These are phyloP conservation scores for Exserohilum rostratum DNA, from an alignment of 2,329 filamentous ascomycete genomes.

Conservation along the genomic window DNA sequence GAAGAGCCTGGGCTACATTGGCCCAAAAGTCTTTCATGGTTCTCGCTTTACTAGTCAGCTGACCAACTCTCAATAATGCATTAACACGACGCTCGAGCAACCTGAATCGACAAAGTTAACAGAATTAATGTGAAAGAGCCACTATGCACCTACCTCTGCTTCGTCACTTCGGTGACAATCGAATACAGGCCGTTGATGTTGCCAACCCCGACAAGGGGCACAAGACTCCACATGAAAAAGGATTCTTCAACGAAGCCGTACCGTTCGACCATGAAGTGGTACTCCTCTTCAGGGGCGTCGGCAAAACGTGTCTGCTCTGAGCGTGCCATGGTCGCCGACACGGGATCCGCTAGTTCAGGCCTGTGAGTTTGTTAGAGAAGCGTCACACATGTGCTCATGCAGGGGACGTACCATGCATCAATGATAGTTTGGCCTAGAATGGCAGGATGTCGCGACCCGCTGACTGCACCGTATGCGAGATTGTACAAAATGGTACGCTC, in stretches of 20 bases:
- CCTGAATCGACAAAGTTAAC: not conserved
- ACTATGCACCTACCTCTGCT: constrained; percentile 13
- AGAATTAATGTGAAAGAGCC: not conserved
- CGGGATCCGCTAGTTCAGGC: constrained; percentile 13
- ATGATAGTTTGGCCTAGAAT: constrained; percentile 15
- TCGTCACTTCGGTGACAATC: constrained; percentile 24
- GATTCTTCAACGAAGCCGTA: constrained; percentile 19
- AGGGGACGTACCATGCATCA: constrained; percentile 15
- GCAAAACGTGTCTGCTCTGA: constrained; percentile 10
- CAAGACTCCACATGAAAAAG: constrained; percentile 20
- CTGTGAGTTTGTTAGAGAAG: constrained; percentile 3
- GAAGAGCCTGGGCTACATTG: constrained; percentile 8
- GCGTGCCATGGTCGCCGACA: constrained; percentile 11
- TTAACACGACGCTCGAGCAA: constrained; percentile 18
- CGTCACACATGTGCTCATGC: not conserved
- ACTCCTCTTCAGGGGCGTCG: constrained; percentile 20
- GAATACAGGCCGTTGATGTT: constrained; percentile 19
- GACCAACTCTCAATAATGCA: constrained; percentile 13
- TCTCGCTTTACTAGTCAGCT: constrained; percentile 13
- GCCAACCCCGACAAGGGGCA: constrained; percentile 14
- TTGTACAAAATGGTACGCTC: constrained; percentile 22
- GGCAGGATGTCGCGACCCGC: constrained; percentile 16
- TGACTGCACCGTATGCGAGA: constrained; percentile 15
- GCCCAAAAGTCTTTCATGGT: constrained; percentile 15
- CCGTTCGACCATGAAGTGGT: constrained; percentile 21